Base-by-base conservation (phyloP, 371 early-diverging fungal species). In the Coemansia sp. region DNA sequence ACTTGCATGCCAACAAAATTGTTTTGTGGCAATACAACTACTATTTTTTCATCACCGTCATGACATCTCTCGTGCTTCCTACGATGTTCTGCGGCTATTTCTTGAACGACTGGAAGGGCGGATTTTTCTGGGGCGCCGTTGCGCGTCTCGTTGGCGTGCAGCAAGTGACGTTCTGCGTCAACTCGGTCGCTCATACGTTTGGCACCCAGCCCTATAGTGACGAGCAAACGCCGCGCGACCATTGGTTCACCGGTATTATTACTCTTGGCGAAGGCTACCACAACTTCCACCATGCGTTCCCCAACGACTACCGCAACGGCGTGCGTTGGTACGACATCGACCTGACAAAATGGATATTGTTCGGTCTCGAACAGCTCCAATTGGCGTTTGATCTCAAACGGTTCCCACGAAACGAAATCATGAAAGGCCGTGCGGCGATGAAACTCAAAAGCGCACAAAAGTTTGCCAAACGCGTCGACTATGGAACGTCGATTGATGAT, bases 201-300 rank as follows among this genome's bases (percentile, higher is more conserved):
- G 93, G 93, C 64, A 90, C 90, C 21, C 80, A 82, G 55, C 82
- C 90, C 14, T 93, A 86, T 68, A 91, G 91, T 71, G 92, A 93
- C 73, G 84, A 87, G 67, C 89, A 86, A 67, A 86, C 91, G 40
- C 92, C 92, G 45, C 84, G 90, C 63, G 92, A 92, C 71, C 87
- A 89, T 71, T 88, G 89, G 81, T 67, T 93, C 57, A 90, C 90
- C 5, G 93, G 92, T 18, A 64, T 91, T 48, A 82, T 89, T 52
- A 91, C 90, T 0, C 61, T 90, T 71, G 92, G 92, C 61, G 91
- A 92, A 79, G 91, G 91, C 18, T 90, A 91, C 79, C 92, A 91
- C 84, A 91, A 92, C 80, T 90, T 91, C 84, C 93, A 93, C 67
- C 95, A 95, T 77, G 92, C 94, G 71, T 96, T 95, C 85, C 97